Evolutionary conservation across 176 grass and related monocot species (phyloP), one percentile per base, ranked within the genome.

Genomic region (Panicum miliaceum): DNA sequence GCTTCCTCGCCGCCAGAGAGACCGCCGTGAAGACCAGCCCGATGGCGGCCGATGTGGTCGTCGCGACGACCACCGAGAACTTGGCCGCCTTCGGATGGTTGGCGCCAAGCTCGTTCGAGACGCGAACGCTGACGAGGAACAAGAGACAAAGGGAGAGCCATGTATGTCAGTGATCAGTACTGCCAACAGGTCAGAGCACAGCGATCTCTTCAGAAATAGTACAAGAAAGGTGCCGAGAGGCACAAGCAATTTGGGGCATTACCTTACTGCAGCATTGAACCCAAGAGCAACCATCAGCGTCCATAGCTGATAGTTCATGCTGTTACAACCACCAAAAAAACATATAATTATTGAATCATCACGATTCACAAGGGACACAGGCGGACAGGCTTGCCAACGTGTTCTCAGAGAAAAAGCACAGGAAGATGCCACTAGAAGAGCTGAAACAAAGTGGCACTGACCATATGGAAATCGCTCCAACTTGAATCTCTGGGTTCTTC

Each of bases 41-140:
- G 35, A 93, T 18, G 38, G 81, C 50, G 10, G 57, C 81, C 77
- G 94, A 93, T 68, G 87, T 90, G 47, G 52, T 29, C 37, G 85
- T 76, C 11, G 90, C 71, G 6, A 96, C 57, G 19, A 87, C 52
- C 8, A 96, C 91, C 0, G 90, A 87, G 87, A 92, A 90, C 19
- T 77, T 93, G 29, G 94, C 88, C 22, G 84, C 94, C 56, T 88
- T 96, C 18, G 90, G 90, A 43, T 85, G 86, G 69, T 83, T 81
- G n/a, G 90, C 90, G 43, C 93, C 94, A 22, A 93, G 88, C 53
- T 96, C 94, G 77, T 93, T 96, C 12, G 94, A 90, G 57, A 93
- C 94, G 34, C 88, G 82, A 74, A 96, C 91, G 43, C 94, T 96
- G 81, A 32, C 13, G 2, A 4, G 2, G 71, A 29, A 51, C 20